phyloP scores from a whole-genome alignment of 306 rosid species.

The Dryas octopetala region DNA sequence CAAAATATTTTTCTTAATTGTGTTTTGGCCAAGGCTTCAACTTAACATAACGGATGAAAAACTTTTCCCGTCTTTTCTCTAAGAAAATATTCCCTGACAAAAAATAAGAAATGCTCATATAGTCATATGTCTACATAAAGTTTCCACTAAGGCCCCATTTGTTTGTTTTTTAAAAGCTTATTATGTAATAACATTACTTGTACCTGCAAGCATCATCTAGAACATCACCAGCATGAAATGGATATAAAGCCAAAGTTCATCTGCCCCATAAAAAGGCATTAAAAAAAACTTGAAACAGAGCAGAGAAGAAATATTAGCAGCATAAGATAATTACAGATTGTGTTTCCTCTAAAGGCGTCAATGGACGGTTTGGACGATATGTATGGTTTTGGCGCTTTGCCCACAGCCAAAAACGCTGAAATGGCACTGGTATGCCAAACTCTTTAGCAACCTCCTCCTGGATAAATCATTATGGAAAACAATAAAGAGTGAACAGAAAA shows the following conservation, averaged over 20 bases:
- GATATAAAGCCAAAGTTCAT: neutral
- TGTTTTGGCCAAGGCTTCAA: too few species aligned
- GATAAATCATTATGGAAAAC: slow-evolving; percentile 19
- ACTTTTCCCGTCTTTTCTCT: too few species aligned
- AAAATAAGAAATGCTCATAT: too few species aligned
- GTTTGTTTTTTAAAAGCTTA: neutral
- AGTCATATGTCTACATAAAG: too few species aligned
- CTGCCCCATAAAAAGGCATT: neutral
- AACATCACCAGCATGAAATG: neutral
- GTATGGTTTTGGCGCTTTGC: slow-evolving; percentile 84
- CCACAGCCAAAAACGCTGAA: slow-evolving; percentile 93
- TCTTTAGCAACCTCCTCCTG: slow-evolving; percentile 92
- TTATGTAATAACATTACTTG: neutral
- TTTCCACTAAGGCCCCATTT: too few species aligned
- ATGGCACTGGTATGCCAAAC: slow-evolving; percentile 75
- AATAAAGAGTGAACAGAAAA: neutral
- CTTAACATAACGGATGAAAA: too few species aligned
- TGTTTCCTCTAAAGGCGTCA: slow-evolving; percentile 64
- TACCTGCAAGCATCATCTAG: neutral
- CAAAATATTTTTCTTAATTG: too few species aligned
- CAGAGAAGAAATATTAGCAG: slow-evolving; percentile 4
- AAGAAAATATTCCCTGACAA: too few species aligned
- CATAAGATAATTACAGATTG: slow-evolving; percentile 57
- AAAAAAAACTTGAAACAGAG: slow-evolving; percentile 4
- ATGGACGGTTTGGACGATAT: slow-evolving; percentile 79